A percentile compares a stretch with the other conserved stretches of the same genome.
Evolutionary conservation across 768 basidiomycete genomes (phyloP).

Genomic region (Phlebiopsis flavidoalba): DNA sequence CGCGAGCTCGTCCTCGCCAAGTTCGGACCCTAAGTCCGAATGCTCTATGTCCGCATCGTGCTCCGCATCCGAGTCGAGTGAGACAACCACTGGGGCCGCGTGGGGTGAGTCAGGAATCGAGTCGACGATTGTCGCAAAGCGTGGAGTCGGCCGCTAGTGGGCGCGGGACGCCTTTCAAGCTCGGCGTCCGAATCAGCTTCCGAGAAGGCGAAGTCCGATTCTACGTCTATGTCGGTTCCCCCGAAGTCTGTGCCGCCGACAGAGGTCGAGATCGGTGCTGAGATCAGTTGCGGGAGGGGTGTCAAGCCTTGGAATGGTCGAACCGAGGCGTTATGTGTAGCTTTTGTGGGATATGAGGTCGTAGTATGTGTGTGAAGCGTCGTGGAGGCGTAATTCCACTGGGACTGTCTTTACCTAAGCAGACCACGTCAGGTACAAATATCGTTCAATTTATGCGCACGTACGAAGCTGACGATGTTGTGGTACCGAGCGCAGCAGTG

Average conservation of each 20-base stretch:
- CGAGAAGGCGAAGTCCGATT: conserved; percentile 30
- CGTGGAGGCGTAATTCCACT: conserved; percentile 26
- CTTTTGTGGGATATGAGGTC: conserved; percentile 65
- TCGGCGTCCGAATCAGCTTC: conserved; percentile 22
- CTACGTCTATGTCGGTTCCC: conserved; percentile 33
- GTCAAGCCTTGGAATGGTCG: conserved; percentile 39
- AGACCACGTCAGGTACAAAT: neutral
- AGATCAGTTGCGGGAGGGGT: conserved; percentile 74
- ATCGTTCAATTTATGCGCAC: neutral
- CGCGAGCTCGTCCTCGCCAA: conserved; percentile 19
- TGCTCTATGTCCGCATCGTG: conserved; percentile 9
- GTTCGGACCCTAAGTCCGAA: neutral
- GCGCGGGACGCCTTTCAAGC: conserved; percentile 17
- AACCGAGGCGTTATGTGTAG: conserved; percentile 36
- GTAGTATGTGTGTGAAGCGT: conserved; percentile 74
- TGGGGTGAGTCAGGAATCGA: conserved; percentile 21
- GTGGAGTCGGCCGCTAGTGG: neutral
- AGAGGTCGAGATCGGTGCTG: conserved; percentile 30
- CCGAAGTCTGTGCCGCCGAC: neutral
- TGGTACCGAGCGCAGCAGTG: conserved; percentile 82
- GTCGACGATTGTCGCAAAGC: conserved; percentile 21
- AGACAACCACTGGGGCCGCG: conserved; percentile 26
- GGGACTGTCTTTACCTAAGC: conserved; percentile 47
- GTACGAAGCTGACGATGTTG: conserved; percentile 72
- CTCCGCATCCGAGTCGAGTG: conserved; percentile 21